Conservation (phyloP, 352 stramenopile genomes). For the Phytophthora macrochlamydospora region DNA sequence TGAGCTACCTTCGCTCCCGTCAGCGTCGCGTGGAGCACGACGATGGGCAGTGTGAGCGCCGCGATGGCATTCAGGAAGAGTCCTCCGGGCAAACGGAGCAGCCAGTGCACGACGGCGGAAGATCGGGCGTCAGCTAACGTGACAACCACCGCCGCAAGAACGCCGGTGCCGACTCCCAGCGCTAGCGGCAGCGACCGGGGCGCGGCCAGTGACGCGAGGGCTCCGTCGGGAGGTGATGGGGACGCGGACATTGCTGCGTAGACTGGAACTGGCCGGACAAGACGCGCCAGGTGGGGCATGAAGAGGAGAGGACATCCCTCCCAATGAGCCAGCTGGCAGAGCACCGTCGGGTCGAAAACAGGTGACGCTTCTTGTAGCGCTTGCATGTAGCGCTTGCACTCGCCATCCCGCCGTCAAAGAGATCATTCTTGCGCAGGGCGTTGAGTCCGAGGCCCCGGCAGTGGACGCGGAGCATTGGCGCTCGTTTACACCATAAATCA, state of each 20-base stretch:
- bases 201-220: neutral
- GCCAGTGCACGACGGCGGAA: conserved; percentile 36
- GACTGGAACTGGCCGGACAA: neutral
- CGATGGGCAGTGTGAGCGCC: conserved; percentile 15
- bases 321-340: neutral
- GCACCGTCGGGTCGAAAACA: neutral
- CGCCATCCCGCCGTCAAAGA: too few relatives aligned
- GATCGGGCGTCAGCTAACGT: conserved; percentile 39
- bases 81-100: conserved; percentile 33
- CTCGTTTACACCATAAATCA: too few relatives aligned
- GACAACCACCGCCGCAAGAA: conserved; percentile 36
- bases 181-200: conserved; percentile 30
- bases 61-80: conserved; percentile 22
- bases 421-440: too few relatives aligned
- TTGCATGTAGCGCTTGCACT: too few relatives aligned
- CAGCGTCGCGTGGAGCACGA: conserved; percentile 16
- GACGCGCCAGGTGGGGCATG: neutral
- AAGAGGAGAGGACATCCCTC: neutral
- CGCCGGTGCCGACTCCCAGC: conserved; percentile 24
- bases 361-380: too few relatives aligned
- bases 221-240: neutral
- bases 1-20: conserved; percentile 11
- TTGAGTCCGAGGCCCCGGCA: too few relatives aligned
- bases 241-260: neutral
- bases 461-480: too few relatives aligned